A percentile compares a stretch with the other conserved stretches of the same genome.
These are phyloP conservation scores for Chrysoporthe cubensis DNA, from an alignment of 2,329 filamentous ascomycete genomes.

Conservation along the genomic window DNA sequence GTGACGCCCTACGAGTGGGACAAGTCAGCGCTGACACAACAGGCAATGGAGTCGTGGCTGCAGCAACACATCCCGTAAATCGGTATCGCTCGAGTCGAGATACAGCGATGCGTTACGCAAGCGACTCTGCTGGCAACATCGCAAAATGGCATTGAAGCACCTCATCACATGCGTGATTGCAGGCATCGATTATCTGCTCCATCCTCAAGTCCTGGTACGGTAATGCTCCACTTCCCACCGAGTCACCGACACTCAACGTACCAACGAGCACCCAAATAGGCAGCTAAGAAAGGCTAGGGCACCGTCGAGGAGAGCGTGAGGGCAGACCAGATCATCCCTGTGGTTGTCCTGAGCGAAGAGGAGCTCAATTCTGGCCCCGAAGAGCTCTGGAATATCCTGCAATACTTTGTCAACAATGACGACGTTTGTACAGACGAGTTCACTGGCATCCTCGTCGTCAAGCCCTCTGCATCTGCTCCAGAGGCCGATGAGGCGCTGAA, in stretches of 20 bases:
- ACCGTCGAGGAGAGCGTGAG: constrained; percentile 47
- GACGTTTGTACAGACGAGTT: constrained; percentile 47
- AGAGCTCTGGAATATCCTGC: constrained; percentile 41
- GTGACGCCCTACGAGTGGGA: not conserved
- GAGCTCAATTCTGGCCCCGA: constrained; percentile 39
- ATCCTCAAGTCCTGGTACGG: constrained; percentile 43
- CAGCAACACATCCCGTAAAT: not conserved
- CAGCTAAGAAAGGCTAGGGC: constrained; percentile 36
- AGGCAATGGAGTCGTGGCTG: not conserved
- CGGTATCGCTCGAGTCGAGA: not conserved
- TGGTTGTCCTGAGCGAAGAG: constrained; percentile 44
- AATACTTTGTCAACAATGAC: constrained; percentile 40
- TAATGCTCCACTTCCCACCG: no score
- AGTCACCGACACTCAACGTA: not conserved
- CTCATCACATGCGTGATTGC: constrained; percentile 40
- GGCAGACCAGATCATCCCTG: constrained; percentile 45
- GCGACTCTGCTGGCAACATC: constrained; percentile 13
- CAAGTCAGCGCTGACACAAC: not conserved
- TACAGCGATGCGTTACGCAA: not conserved
- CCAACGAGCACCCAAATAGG: not conserved
- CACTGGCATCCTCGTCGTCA: constrained; percentile 44
- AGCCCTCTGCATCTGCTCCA: constrained; percentile 34
- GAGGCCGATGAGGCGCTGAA: constrained; percentile 7
- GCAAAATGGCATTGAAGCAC: constrained; percentile 27
- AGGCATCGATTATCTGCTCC: constrained; percentile 45